Evolutionary conservation across 2,329 filamentous ascomycete genomes (phyloP), one percentile per base, ranked within the genome.

Genomic region (Fusarium buharicum): DNA sequence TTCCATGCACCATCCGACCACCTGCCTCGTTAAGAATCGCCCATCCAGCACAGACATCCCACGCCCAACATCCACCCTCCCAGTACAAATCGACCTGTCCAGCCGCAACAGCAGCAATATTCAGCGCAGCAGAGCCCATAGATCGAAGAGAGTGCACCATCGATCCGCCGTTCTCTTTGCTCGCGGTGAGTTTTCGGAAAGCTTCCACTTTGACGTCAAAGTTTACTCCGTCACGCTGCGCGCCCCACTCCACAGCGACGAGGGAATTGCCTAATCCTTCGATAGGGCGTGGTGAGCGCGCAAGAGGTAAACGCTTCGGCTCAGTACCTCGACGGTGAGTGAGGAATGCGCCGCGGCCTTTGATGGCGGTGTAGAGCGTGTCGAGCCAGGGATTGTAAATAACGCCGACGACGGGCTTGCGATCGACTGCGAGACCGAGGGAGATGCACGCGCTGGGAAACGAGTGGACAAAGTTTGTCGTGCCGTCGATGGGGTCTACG

Each of bases 41-140:
- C 91, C 90, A 93, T 0, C 88, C 91, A 6, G 91, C 91, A 71
- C 89, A 91, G 3, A 94, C 91, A 73, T 94, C 91, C 91, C 91
- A 94, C 2, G 90, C 90, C 85, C 90, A 94, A 75, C 90, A 92
- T 1, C 91, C 91, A 33, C 89, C 90, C 77, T 94, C 91, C 91
- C 91, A 94, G 73, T 92, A 94, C 18, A 86, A 69, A 73, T 94
- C 91, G 22, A 92, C 67, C 73, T 87, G 83, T 0, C 91, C 91
- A 10, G 86, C 84, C 3, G 91, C 91, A 4, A 92, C 88, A 34
- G 82, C 84, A 54, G 89, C 91, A 16, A 93, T 75, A 74, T 93
- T 93, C 68, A 94, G 78, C 36, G 91, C 91, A 8, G 91, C 91
- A 46, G 84, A 88, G 3, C 91, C 91, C 59, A 92, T 76, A 31